These are phyloP conservation scores for Schizochytrium sp. DNA, from an alignment of 108 stramenopile species.

Conservation along the genomic window DNA sequence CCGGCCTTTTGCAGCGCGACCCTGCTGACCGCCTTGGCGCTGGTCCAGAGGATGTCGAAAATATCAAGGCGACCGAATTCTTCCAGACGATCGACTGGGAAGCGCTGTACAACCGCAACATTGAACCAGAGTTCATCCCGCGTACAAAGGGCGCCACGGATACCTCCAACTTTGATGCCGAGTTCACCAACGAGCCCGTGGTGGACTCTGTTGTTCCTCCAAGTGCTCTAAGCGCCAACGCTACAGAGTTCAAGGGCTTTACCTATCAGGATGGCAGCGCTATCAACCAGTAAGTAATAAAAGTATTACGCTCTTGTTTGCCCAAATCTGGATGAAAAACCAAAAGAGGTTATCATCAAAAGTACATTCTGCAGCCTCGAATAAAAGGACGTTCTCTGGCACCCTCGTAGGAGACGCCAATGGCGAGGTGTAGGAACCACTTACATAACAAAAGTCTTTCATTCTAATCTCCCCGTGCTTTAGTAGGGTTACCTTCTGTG, in stretches of 20 bases:
- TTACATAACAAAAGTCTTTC: too few species aligned
- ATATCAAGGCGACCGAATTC: constrained; percentile 78
- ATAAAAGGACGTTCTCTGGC: too few species aligned
- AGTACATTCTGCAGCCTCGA: too few species aligned
- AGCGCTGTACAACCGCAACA: constrained; percentile 62
- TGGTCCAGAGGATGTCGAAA: constrained; percentile 74
- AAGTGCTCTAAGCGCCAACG: neutral
- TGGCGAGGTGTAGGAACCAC: too few species aligned
- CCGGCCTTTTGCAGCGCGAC: constrained; percentile 77
- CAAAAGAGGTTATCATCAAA: neutral
- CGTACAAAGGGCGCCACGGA: neutral
- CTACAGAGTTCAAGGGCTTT: constrained; percentile 38
- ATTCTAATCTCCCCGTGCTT: too few species aligned
- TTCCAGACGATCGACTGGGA: constrained; percentile 80
- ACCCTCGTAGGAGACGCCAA: too few species aligned
- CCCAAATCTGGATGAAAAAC: neutral
- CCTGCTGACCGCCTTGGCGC: constrained; percentile 75
- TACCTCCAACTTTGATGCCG: constrained; percentile 34
- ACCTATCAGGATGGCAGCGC: constrained; percentile 25
- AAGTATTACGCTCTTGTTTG: neutral
- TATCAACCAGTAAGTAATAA: neutral
- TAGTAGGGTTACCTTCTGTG: too few species aligned
- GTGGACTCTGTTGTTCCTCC: neutral
- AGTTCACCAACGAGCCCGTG: constrained; percentile 68
- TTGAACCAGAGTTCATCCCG: constrained; percentile 82